A percentile compares a stretch with the other conserved stretches of the same genome.
Evolutionary conservation across 208 protist genomes (phyloP).

Genomic region (Vickermania ingenoplastis): DNA sequence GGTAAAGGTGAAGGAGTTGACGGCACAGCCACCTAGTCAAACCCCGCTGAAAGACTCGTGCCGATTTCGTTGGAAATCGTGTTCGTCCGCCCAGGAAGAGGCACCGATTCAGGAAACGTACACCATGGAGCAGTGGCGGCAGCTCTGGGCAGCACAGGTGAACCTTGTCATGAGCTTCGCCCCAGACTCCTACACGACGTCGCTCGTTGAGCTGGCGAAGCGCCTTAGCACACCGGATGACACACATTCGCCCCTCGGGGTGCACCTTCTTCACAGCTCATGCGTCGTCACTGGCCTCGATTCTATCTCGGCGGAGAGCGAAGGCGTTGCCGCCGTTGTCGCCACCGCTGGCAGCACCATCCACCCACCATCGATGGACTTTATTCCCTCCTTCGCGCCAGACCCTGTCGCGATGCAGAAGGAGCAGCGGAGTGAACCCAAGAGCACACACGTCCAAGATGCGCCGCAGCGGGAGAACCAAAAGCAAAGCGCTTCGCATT

Average conservation of each 20-base stretch:
- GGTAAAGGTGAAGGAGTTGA: not conserved
- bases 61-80: not conserved
- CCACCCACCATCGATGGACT: no score
- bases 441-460: no score
- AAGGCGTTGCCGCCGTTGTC: not conserved
- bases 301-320: not conserved
- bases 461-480: no score
- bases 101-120: not conserved
- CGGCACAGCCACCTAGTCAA: no score
- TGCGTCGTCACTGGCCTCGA: not conserved
- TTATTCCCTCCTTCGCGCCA: no score
- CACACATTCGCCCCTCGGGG: not conserved
- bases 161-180: constrained; percentile 2
- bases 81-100: not conserved
- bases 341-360: no score
- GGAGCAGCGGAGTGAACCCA: no score
- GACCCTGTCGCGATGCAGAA: no score
- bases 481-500: no score
- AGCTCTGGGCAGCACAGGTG: constrained; percentile 2
- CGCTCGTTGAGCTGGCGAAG: constrained; percentile 1
- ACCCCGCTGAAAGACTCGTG: not conserved
- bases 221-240: not conserved
- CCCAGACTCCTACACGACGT: not conserved
- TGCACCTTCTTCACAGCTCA: not conserved
- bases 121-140: not conserved